Evolutionary conservation across 768 basidiomycete species (phyloP).

Genomic region (Paxillus involutus): DNA sequence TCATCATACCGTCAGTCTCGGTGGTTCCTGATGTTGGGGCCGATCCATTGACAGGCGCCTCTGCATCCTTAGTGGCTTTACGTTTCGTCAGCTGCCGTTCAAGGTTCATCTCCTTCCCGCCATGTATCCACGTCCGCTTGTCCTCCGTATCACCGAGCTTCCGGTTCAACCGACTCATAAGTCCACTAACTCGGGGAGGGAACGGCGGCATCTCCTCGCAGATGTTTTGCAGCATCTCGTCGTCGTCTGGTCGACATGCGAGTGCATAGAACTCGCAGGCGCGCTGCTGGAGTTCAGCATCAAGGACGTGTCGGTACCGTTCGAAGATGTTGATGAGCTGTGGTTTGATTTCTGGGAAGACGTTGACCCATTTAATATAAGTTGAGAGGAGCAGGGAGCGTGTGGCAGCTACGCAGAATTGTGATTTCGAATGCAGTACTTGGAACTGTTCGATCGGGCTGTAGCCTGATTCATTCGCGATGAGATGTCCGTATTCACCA

Average conservation of each 20-base stretch:
- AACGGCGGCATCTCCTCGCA: slow-evolving; percentile 99
- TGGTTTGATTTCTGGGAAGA: slow-evolving; percentile 97
- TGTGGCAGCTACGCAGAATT: slow-evolving; percentile 90
- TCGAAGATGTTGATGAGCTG: slow-evolving; percentile 95
- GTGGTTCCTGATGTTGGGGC: slow-evolving; percentile 35
- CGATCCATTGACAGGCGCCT: slow-evolving; percentile 35
- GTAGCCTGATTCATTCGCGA: slow-evolving; percentile 92
- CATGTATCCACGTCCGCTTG: slow-evolving; percentile 93
- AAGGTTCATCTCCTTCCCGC: slow-evolving; percentile 89
- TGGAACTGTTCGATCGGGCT: slow-evolving; percentile 95
- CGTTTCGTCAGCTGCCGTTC: slow-evolving; percentile 67
- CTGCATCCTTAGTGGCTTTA: slow-evolving; percentile 39
- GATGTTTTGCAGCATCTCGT: slow-evolving; percentile 89
- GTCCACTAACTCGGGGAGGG: slow-evolving; percentile 89
- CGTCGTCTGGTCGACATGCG: slow-evolving; percentile 81
- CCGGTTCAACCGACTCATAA: slow-evolving; percentile 82
- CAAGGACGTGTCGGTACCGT: slow-evolving; percentile 95
- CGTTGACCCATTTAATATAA: slow-evolving; percentile 99
- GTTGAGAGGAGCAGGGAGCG: slow-evolving; percentile 92
- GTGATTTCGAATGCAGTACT: slow-evolving; percentile 89
- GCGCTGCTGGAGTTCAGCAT: slow-evolving; percentile 95
- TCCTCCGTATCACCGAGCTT: slow-evolving; percentile 94
- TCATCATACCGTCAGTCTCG: slow-evolving; percentile 58
- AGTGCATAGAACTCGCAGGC: slow-evolving; percentile 97
- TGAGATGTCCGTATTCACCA: slow-evolving; percentile 97